Evolutionary conservation across 768 basidiomycete genomes (phyloP).

Genomic region (Leccinum rimulosum): DNA sequence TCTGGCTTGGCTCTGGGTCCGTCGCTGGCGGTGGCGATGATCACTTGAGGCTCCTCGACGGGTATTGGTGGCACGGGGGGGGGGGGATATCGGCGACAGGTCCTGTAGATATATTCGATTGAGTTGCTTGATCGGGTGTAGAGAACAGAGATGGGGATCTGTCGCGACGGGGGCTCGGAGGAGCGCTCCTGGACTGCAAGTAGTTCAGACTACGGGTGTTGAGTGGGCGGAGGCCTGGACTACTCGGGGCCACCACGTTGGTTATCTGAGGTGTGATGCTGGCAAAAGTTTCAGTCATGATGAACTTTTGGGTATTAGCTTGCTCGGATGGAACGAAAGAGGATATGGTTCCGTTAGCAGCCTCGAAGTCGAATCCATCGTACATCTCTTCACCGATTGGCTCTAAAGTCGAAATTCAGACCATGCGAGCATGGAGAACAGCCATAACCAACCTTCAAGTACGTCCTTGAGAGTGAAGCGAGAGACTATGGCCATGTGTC

Average conservation of each 20-base stretch:
- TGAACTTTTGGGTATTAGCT: slow-evolving; percentile 34
- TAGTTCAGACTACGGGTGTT: too few species aligned
- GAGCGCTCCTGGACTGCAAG: too few species aligned
- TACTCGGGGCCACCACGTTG: slow-evolving; percentile 14
- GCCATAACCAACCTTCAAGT: slow-evolving; percentile 61
- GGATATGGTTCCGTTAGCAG: slow-evolving; percentile 53
- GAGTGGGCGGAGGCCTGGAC: slow-evolving; percentile 37
- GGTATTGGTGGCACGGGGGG: too few species aligned
- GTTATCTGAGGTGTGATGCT: slow-evolving; percentile 6
- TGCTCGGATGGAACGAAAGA: slow-evolving; percentile 22
- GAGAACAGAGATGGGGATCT: too few species aligned
- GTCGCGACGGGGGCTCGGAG: too few species aligned
- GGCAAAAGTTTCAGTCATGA: slow-evolving; percentile 15
- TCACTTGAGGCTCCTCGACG: too few species aligned
- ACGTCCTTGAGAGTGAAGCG: slow-evolving; percentile 64
- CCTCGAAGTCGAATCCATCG: slow-evolving; percentile 84
- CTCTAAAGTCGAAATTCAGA: slow-evolving; percentile 44
- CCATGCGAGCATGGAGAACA: neutral
- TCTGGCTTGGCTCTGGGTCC: slow-evolving; percentile 4
- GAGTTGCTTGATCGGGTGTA: too few species aligned
- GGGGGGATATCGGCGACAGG: too few species aligned
- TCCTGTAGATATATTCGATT: too few species aligned
- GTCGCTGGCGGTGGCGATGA: neutral
- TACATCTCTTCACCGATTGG: slow-evolving; percentile 89
- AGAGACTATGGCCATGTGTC: slow-evolving; percentile 89